Evolutionary conservation across 2,329 filamentous ascomycete genomes (phyloP).

Genomic region (Ciborinia camelliae): DNA sequence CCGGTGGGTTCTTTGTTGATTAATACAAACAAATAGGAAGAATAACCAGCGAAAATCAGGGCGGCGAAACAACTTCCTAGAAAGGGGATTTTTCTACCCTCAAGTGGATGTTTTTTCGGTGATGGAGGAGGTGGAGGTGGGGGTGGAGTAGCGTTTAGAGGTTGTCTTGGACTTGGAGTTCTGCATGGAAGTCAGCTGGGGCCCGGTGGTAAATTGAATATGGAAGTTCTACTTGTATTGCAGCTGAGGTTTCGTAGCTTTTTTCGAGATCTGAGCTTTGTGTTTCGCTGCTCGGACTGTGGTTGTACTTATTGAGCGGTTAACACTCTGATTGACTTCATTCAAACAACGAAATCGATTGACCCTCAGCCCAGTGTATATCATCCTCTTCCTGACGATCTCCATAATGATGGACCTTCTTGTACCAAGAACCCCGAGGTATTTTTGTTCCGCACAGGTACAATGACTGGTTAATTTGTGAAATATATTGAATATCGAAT

Average conservation of each 20-base stretch:
- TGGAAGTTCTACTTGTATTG: conserved; percentile 13
- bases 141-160: conserved; percentile 8
- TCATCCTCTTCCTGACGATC: conserved; percentile 3
- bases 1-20: conserved; percentile 29
- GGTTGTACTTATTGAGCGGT: conserved; percentile 15
- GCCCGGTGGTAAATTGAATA: background rate
- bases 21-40: conserved; percentile 39
- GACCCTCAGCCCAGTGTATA: background rate
- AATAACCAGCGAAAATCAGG: conserved; percentile 24
- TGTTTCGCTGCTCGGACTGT: background rate
- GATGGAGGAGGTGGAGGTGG: conserved; percentile 6
- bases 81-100: conserved; percentile 30
- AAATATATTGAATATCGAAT: background rate
- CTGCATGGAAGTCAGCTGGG: conserved; percentile 18
- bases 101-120: conserved; percentile 27
- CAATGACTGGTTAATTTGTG: background rate
- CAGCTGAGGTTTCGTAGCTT: background rate
- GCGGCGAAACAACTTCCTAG: conserved; percentile 24
- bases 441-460: background rate
- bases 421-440: too few species aligned
- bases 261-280: background rate
- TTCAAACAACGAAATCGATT: background rate
- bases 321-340: background rate
- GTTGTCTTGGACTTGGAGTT: conserved; percentile 24
- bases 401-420: conserved; percentile 6